Conservation (phyloP, 2,329 filamentous ascomycete species). For the Aspergillus awamori region DNA sequence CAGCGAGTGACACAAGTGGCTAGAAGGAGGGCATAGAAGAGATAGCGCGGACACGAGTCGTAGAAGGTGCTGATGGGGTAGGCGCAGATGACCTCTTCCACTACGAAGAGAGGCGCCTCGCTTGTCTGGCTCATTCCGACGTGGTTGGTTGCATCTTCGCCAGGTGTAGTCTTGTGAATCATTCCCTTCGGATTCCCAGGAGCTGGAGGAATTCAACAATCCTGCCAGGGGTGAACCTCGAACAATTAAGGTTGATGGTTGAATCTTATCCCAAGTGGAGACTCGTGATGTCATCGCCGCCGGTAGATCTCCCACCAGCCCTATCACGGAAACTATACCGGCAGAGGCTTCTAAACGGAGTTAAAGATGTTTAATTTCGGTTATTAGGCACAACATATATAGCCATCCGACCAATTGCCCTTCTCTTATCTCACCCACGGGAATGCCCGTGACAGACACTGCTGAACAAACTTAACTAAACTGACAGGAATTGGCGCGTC, state of each 20-base stretch:
- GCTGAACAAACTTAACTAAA: too few species aligned
- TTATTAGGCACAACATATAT: too few species aligned
- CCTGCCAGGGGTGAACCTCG: not conserved
- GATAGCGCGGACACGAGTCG: slow-evolving; percentile 36
- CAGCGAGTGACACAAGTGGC: slow-evolving; percentile 33
- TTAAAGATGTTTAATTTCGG: too few species aligned
- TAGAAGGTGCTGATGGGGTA: slow-evolving; percentile 41
- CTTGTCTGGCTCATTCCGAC: not conserved
- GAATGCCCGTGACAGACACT: too few species aligned
- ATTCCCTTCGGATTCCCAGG: not conserved
- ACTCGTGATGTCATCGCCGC: not conserved
- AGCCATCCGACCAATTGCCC: too few species aligned
- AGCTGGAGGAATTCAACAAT: not conserved
- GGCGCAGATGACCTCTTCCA: slow-evolving; percentile 33
- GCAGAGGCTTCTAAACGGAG: too few species aligned
- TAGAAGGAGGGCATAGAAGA: slow-evolving; percentile 36
- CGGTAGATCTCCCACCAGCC: too few species aligned
- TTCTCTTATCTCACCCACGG: too few species aligned
- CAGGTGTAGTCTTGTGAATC: too few species aligned
- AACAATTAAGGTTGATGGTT: not conserved
- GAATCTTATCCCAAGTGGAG: not conserved
- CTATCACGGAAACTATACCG: too few species aligned
- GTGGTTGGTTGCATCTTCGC: too few species aligned
- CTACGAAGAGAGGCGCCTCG: slow-evolving; percentile 27
- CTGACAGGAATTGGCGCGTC: too few species aligned